Evolutionary conservation across 345 rosid species (phyloP).

Genomic region (Arabidopsis thaliana): TAIR10.1 NC_003076.8:24995501-24996000

Average conservation of each 20-base stretch:
- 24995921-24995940: constrained; percentile 10
- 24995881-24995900: constrained; percentile 37
- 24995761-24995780: constrained; percentile 13
- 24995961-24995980: constrained; percentile 53
- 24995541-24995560: constrained; percentile 19
- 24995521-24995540: constrained; percentile 14
- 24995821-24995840: background rate
- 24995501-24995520: background rate
- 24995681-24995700: constrained; percentile 41
- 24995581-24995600: background rate
- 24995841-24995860: background rate
- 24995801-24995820: constrained; percentile 31
- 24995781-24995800: background rate
- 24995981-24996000: background rate
- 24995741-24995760: constrained; percentile 36
- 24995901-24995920: constrained; percentile 41
- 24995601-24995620: background rate
- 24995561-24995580: constrained; percentile 41
- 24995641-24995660: constrained; percentile 19
- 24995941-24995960: constrained; percentile 76
- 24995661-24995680: constrained; percentile 26
- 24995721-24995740: constrained; percentile 46
- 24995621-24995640: background rate
- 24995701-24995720: constrained; percentile 46
- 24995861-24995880: constrained; percentile 22